These are phyloP conservation scores for Biscogniauxia marginata DNA, from an alignment of 2,329 filamentous ascomycete genomes.

Conservation along the genomic window DNA sequence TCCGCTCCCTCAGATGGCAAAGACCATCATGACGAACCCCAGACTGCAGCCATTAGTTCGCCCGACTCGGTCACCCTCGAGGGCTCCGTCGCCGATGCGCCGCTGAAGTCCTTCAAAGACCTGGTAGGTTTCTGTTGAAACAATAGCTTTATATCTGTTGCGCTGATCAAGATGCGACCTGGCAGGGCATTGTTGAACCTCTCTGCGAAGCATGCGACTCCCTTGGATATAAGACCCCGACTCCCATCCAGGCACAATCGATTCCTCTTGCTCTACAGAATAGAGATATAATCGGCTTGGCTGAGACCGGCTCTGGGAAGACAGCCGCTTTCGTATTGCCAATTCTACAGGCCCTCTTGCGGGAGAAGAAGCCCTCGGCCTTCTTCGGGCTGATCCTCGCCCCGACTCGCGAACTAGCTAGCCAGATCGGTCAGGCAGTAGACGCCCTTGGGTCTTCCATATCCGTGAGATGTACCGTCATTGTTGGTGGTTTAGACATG, in stretches of 20 bases:
- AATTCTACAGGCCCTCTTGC: slow-evolving; percentile 86
- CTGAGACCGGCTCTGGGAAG: slow-evolving; percentile 94
- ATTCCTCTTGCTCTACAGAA: slow-evolving; percentile 79
- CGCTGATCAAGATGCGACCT: slow-evolving; percentile 5
- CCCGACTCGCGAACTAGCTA: slow-evolving; percentile 88
- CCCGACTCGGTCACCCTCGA: slow-evolving; percentile 25
- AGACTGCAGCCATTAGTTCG: slow-evolving; percentile 6
- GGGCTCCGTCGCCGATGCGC: slow-evolving; percentile 21
- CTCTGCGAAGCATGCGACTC: slow-evolving; percentile 84
- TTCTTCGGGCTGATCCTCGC: slow-evolving; percentile 89
- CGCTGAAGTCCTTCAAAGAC: slow-evolving; percentile 64
- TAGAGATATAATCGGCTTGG: slow-evolving; percentile 87
- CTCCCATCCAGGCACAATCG: slow-evolving; percentile 82
- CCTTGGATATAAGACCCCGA: slow-evolving; percentile 81
- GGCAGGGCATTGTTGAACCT: slow-evolving; percentile 75
- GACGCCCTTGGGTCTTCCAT: slow-evolving; percentile 86
- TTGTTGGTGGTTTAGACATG: slow-evolving; percentile 96
- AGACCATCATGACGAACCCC: slow-evolving; percentile 9
- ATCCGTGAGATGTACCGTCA: slow-evolving; percentile 78
- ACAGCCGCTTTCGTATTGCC: slow-evolving; percentile 93
- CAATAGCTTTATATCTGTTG: not conserved
- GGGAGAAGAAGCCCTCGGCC: slow-evolving; percentile 69
- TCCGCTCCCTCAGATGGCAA: slow-evolving; percentile 25
- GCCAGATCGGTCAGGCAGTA: slow-evolving; percentile 85
- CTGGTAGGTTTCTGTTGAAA: slow-evolving; percentile 40